Evolutionary conservation across 208 protist species (phyloP).

Genomic region (Angomonas ambiguus): DNA sequence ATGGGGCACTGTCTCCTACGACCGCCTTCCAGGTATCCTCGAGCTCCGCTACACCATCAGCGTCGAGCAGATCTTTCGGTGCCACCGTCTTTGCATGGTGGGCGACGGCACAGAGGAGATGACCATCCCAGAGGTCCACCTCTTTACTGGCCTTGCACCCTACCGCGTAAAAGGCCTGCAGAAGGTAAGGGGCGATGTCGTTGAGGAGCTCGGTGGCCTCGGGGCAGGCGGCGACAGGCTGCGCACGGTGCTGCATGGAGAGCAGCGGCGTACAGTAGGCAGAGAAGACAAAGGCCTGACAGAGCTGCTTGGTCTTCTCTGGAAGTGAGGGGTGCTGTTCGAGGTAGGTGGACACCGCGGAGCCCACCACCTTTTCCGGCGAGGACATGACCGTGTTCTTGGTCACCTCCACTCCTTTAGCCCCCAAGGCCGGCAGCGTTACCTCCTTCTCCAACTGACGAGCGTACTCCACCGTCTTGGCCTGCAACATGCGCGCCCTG

Average conservation of each 20-base stretch:
- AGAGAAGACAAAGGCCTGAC: constrained; percentile 51
- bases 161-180: constrained; percentile 33
- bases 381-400: constrained; percentile 43
- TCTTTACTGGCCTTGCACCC: constrained; percentile 40
- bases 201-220: constrained; percentile 47
- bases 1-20: constrained; percentile 17
- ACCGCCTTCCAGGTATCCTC: constrained; percentile 42
- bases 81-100: constrained; percentile 38
- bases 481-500: constrained; percentile 47
- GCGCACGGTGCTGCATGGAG: constrained; percentile 41
- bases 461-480: constrained; percentile 35
- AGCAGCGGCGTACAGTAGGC: constrained; percentile 53
- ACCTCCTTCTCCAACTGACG: constrained; percentile 18
- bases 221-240: constrained; percentile 26
- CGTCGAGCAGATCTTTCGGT: constrained; percentile 50
- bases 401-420: constrained; percentile 28
- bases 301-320: constrained; percentile 43
- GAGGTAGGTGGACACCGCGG: constrained; percentile 54
- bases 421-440: constrained; percentile 26
- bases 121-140: constrained; percentile 77
- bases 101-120: constrained; percentile 54
- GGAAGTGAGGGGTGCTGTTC: constrained; percentile 16
- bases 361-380: constrained; percentile 58
- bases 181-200: constrained; percentile 55
- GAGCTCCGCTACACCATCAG: constrained; percentile 46